Conservation (phyloP, 2,329 filamentous ascomycete species). For the Lachnellula willkommii region DNA sequence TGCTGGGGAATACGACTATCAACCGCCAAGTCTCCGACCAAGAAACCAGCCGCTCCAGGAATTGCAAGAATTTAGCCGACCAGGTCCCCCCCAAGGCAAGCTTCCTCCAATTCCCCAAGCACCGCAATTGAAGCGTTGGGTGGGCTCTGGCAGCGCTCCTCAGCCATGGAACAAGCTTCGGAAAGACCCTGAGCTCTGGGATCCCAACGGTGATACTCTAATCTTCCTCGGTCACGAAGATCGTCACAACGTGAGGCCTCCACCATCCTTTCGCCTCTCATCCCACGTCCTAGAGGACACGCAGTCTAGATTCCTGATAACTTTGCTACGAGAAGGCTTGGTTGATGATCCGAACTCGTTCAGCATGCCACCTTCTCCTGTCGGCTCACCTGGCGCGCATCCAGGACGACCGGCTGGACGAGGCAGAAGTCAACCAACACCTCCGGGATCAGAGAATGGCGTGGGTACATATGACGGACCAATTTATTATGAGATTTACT, state of each 20-base stretch:
- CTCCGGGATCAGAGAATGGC: constrained; percentile 33
- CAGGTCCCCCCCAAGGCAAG: constrained; percentile 37
- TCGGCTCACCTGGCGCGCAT: constrained; percentile 26
- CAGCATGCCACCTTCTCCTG: constrained; percentile 40
- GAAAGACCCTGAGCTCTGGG: constrained; percentile 57
- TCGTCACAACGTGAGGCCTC: constrained; percentile 33
- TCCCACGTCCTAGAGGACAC: constrained; percentile 55
- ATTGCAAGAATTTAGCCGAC: constrained; percentile 6
- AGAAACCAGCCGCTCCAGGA: constrained; percentile 5
- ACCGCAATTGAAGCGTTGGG: constrained; percentile 48
- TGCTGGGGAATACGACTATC: constrained; percentile 7
- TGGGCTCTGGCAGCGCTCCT: constrained; percentile 44
- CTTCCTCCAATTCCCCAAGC: constrained; percentile 39
- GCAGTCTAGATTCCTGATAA: constrained; percentile 49
- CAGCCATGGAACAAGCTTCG: constrained; percentile 53
- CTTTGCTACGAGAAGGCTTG: constrained; percentile 47
- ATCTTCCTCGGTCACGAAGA: constrained; percentile 48
- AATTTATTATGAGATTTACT: constrained; percentile 58
- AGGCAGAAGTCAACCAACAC: constrained; percentile 18
- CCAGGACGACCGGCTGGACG: constrained; percentile 18
- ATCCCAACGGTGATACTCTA: constrained; percentile 55
- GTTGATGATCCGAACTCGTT: constrained; percentile 42
- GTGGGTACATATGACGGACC: constrained; percentile 39
- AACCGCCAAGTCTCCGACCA: background rate
- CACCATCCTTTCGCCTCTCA: constrained; percentile 51